Conservation (phyloP, 192 early-diverging fungal genomes). For the Rhizoclosmatium globosum region DNA sequence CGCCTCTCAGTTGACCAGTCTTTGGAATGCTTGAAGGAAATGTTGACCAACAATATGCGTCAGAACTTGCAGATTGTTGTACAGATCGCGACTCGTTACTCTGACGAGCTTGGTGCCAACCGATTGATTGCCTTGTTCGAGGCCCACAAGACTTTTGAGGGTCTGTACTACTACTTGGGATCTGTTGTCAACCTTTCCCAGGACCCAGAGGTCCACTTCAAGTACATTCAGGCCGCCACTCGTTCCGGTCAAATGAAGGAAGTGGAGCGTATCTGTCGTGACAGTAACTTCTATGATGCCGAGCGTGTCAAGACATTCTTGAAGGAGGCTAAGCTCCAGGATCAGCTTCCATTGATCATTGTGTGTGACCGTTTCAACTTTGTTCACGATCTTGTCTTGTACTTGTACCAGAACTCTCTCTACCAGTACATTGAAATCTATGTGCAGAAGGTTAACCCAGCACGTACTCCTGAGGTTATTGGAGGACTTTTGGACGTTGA, state of each 20-base stretch:
- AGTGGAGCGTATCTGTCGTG: slow-evolving; percentile 96
- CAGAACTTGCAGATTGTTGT: slow-evolving; percentile 97
- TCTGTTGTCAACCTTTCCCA: slow-evolving; percentile 95
- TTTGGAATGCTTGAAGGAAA: slow-evolving; percentile 93
- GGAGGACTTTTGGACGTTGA: slow-evolving; percentile 98
- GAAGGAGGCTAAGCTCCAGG: slow-evolving; percentile 94
- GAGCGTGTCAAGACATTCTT: slow-evolving; percentile 99
- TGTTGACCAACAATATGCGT: slow-evolving; percentile 89
- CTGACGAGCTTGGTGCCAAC: slow-evolving; percentile 88
- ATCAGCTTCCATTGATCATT: slow-evolving; percentile 97
- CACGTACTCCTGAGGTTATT: slow-evolving; percentile 92
- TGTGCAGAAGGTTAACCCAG: slow-evolving; percentile 98
- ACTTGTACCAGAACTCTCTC: slow-evolving; percentile 92
- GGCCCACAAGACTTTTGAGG: slow-evolving; percentile 88
- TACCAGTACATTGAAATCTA: slow-evolving; percentile 98
- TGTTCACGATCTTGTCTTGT: slow-evolving; percentile 97
- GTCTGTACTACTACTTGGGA: slow-evolving; percentile 96
- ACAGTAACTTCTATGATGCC: slow-evolving; percentile 95
- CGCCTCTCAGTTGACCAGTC: slow-evolving; percentile 95
- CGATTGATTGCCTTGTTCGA: slow-evolving; percentile 95
- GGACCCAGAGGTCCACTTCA: slow-evolving; percentile 95
- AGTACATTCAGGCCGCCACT: slow-evolving; percentile 98
- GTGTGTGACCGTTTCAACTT: slow-evolving; percentile 98
- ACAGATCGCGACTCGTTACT: slow-evolving; percentile 96
- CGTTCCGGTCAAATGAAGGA: slow-evolving; percentile 94